Base-by-base conservation (phyloP, 2,329 filamentous ascomycete species). In the Microcyclospora tardicrescens region DNA sequence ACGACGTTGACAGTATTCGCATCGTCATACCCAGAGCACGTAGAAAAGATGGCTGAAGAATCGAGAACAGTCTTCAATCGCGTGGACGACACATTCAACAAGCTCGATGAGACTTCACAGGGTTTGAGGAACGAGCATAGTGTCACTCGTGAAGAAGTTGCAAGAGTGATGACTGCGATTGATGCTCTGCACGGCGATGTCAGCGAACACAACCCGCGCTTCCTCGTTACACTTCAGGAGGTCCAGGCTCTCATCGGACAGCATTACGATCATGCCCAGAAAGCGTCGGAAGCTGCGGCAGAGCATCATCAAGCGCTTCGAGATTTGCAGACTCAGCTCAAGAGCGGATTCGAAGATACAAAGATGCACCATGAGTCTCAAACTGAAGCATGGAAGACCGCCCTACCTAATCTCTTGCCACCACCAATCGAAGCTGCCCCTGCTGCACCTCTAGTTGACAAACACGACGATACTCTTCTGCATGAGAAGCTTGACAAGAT, bases 181-280 rank as follows among this genome's bases (percentile, higher is more conserved):
- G 79, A 83, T 48, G 77, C 76, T 16, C 67, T 96, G 1, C 82
- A 93, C 54, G 80, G 73, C 42, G 78, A 91, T 41, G 72, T 93
- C 24, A 74, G 73, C 8, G 86, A 95, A 57, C 81, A 81, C 47
- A 81, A 95, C 50, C 91, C 91, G 1, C 82, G 93, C 62, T 82
- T 96, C 48, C 73, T 95, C 41, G 79, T 89, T 38, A 76, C 83
- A 0, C 75, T 98, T 47, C 81, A 85, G 51, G 84, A 95, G 52
- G 77, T 96, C n/a, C 70, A 93, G 30, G 68, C 77, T 6, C 71
- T 93, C 16, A 83, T 94, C 39, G 81, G 77, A 16, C 76, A 93
- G 56, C 87, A 96, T 57, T 94, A 82, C 53, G 85, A 93, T 50
- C 84, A 93, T 55, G 82, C 85, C 11, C 85, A 87, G 60, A 71